These are phyloP conservation scores for Thelonectria olida DNA, from an alignment of 2,329 filamentous ascomycete genomes.

Conservation along the genomic window DNA sequence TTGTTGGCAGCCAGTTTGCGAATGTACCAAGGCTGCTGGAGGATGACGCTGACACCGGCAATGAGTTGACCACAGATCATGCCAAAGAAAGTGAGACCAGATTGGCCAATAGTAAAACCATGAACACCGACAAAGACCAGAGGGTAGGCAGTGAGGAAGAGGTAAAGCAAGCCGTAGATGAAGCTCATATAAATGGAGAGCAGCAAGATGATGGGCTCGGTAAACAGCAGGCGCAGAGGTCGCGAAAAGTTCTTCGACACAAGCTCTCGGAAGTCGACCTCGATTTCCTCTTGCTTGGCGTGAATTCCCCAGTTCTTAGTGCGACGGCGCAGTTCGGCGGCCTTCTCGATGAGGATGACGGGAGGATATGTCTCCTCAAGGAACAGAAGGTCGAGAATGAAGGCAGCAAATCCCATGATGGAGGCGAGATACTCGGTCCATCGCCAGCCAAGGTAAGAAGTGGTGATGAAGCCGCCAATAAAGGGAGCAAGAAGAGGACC, in stretches of 20 bases:
- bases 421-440: slow-evolving; percentile 74
- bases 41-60: slow-evolving; percentile 70
- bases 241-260: slow-evolving; percentile 74
- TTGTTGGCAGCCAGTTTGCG: slow-evolving; percentile 75
- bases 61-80: slow-evolving; percentile 80
- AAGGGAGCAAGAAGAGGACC: slow-evolving; percentile 75
- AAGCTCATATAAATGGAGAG: slow-evolving; percentile 79
- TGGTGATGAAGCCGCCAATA: slow-evolving; percentile 73
- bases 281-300: slow-evolving; percentile 77
- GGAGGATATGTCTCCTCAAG: slow-evolving; percentile 77
- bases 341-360: slow-evolving; percentile 70
- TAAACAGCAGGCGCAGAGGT: slow-evolving; percentile 71
- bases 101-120: slow-evolving; percentile 72
- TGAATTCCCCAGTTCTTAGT: slow-evolving; percentile 77
- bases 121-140: slow-evolving; percentile 81
- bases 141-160: slow-evolving; percentile 86
- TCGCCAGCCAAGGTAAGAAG: slow-evolving; percentile 73
- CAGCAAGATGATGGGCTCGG: slow-evolving; percentile 74
- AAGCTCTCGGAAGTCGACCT: slow-evolving; percentile 71
- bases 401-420: slow-evolving; percentile 71
- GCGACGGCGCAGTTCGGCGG: slow-evolving; percentile 67
- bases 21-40: slow-evolving; percentile 73
- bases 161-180: slow-evolving; percentile 81
- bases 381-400: slow-evolving; percentile 68
- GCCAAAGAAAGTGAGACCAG: slow-evolving; percentile 85